A percentile compares a stretch with the other conserved stretches of the same genome.
These are phyloP conservation scores for Boletus rubescentipes DNA, from an alignment of 768 basidiomycete genomes.

Conservation along the genomic window DNA sequence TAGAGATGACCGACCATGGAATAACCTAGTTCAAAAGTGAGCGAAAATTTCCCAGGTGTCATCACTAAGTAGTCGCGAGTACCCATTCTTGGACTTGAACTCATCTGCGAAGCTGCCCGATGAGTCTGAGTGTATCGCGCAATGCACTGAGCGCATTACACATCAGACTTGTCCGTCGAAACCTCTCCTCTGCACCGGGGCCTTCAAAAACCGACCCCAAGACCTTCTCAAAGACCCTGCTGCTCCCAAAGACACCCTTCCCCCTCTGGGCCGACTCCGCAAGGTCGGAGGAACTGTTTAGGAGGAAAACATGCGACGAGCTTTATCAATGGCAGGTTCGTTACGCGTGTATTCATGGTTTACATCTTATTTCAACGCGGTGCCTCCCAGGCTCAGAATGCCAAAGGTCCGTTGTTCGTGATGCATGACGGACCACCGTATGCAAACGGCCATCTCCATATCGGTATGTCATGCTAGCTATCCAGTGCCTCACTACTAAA, in stretches of 20 bases:
- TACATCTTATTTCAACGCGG: background rate
- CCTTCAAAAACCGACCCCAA: constrained; percentile 27
- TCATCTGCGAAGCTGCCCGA: background rate
- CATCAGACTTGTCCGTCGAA: constrained; percentile 10
- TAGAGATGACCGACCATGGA: too few species aligned
- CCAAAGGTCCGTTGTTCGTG: constrained; percentile 69
- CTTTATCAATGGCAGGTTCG: constrained; percentile 79
- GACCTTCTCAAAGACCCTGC: constrained; percentile 60
- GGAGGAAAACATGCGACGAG: constrained; percentile 62
- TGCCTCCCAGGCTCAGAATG: constrained; percentile 57
- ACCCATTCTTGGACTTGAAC: background rate
- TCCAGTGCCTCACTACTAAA: background rate
- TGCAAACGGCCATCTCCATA: constrained; percentile 94
- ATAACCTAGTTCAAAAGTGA: too few species aligned
- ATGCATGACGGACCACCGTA: constrained; percentile 97
- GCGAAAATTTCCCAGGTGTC: too few species aligned
- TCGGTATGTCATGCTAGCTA: constrained; percentile 53
- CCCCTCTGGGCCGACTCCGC: constrained; percentile 67
- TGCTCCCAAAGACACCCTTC: constrained; percentile 81
- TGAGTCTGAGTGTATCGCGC: constrained; percentile 21
- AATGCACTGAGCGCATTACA: constrained; percentile 13
- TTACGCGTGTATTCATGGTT: constrained; percentile 20
- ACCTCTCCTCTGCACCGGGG: constrained; percentile 12
- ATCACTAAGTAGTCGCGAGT: too few species aligned
- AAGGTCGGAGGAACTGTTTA: constrained; percentile 59